Evolutionary conservation across 192 early-diverging fungal species (phyloP), one percentile per base, ranked within the genome.

Genomic region (Coemansia sp.): DNA sequence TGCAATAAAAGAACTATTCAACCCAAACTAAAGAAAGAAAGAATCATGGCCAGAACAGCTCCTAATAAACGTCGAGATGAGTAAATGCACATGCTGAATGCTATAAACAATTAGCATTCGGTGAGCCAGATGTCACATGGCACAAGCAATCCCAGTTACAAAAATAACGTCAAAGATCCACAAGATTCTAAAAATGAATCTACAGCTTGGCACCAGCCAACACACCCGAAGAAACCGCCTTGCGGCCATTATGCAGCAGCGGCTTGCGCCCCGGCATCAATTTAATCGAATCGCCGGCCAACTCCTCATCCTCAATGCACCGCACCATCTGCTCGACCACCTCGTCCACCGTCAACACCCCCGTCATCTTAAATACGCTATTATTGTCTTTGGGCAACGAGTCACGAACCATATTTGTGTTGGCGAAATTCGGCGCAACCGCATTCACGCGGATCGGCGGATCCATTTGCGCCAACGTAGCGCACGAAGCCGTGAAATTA

Each of bases 381-480:
- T 59, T 68, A 25, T 65, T 59, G n/a, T 51, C 42, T 25, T 48
- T 58, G 17, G 57, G 51, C 36, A 61, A 11, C 8, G 31, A 7
- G 17, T 78, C 62, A n/a, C 57, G 60, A 10, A 83, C 75, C 67
- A 87, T 78, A 9, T 63, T 76, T 1, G 86, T 87, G 25, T 83
- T 68, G 3, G 85, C 74, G 52, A 83, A 87, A 52, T 74, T 78
- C 1, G 88, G 88, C 0, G 88, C 86, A 2, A 90, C 72, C 7
- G 83, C 84, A 66, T 90, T 89, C 56, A 90, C 85, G 3, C 81
- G 83, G 47, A 90, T 84, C 1, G 66, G 68, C 20, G 71, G 57
- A 14, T 67, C 77, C 52, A 68, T 60, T 28, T 15, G 58, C 0
- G 79, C 73, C 31, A 83, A 57, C 20, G 81, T 83, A 1, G 78